Evolutionary conservation across 1,139 yeast species (phyloP), one percentile per base, ranked within the genome.

Genomic region (Geotrichum histeridarum): DNA sequence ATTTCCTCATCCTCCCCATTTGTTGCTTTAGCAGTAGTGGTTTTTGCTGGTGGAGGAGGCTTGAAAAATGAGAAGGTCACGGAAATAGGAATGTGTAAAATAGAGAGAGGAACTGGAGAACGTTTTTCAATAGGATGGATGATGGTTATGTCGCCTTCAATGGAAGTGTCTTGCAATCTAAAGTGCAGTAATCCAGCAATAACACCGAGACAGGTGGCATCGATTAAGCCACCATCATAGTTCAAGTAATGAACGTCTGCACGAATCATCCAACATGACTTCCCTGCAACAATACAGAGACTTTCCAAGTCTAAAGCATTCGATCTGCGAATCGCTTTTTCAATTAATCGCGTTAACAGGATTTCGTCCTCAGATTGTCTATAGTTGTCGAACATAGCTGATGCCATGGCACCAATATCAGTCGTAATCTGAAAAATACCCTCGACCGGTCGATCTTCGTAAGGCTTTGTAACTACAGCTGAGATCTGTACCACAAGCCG

Each of bases 361-460:
- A 86, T 77, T 66, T 91, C 98, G 57, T 89, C 95, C 57, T 85
- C 86, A 17, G 86, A 77, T 60, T 80, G 84, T 58, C 83, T 78
- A 44, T 81, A 82, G 63, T 82, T 81, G 63, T 90, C 96, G 68
- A 89, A 90, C 63, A 81, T 76, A 1, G 95, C 84, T 11, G 89
- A 82, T 0, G 96, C 95, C 90, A 91, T 86, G 30, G 97, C 86
- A 15, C 91, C 80, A 50, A 88, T 81, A 65, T 93, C 98, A 5
- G 96, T 86, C 50, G 87, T 82, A 32, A 93, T 90, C 43, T 80
- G 75, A 67, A 93, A 90, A 3, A 86, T 69, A 1, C 99, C 99
- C 70, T 94, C 99, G 66, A 88, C 91, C 1, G 98, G 98, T 51
- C 96, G 77, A 63, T 91, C 96, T 54, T 89, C 96, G 62, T 79